phyloP scores from a whole-genome alignment of 2,329 filamentous ascomycete genomes.

The Cytospora mali region DNA sequence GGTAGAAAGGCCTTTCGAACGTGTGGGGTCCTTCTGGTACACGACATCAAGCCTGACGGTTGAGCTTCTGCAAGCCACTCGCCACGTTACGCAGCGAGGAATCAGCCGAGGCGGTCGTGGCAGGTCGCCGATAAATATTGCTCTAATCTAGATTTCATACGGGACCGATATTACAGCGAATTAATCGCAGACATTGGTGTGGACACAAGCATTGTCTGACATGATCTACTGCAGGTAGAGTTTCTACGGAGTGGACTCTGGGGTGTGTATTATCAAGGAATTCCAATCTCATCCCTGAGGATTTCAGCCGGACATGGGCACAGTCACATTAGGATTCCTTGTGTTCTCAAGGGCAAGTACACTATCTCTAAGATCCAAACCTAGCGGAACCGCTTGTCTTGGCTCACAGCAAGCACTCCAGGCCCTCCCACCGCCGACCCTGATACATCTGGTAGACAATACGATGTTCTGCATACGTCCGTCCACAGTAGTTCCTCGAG shows the following conservation, averaged over 20 bases:
- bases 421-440: too few species aligned
- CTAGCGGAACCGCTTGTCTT: too few species aligned
- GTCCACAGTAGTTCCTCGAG: too few species aligned
- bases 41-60: conserved; percentile 19
- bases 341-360: too few species aligned
- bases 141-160: neutral
- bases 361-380: too few species aligned
- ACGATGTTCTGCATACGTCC: too few species aligned
- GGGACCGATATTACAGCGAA: neutral
- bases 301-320: too few species aligned
- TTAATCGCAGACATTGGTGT: neutral
- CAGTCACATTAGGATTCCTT: too few species aligned
- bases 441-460: too few species aligned
- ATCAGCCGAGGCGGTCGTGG: conserved; percentile 17
- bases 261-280: neutral
- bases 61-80: conserved; percentile 24
- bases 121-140: neutral
- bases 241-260: neutral
- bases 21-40: conserved; percentile 24
- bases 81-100: conserved; percentile 20
- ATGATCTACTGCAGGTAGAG: neutral
- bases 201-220: conserved; percentile 5
- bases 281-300: too few species aligned
- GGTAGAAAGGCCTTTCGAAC: conserved; percentile 10
- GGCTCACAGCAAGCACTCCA: too few species aligned